A percentile compares a stretch with the other conserved stretches of the same genome.
Conservation (phyloP, 2,329 filamentous ascomycete genomes). For the Alternaria brassicae region DNA sequence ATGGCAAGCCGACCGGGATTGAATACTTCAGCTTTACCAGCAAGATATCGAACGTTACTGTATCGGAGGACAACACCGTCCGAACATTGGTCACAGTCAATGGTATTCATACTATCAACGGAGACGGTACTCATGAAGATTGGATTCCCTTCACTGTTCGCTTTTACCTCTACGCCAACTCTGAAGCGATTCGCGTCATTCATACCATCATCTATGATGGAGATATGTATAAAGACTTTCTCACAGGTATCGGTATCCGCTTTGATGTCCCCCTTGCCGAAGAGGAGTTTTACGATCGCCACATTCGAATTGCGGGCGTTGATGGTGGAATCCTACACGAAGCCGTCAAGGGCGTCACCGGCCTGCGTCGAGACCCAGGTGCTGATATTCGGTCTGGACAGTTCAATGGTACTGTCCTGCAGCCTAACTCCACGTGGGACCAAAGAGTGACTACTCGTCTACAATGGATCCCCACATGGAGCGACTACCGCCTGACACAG, state of each 20-base stretch:
- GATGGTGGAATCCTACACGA: conserved; percentile 65
- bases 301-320: conserved; percentile 63
- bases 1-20: conserved; percentile 47
- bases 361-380: conserved; percentile 64
- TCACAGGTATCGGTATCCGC: conserved; percentile 62
- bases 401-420: conserved; percentile 56
- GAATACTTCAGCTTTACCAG: conserved; percentile 58
- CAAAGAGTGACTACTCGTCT: conserved; percentile 55
- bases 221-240: conserved; percentile 58
- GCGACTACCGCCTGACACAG: conserved; percentile 64
- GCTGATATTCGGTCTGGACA: conserved; percentile 58
- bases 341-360: conserved; percentile 66
- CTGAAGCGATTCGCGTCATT: conserved; percentile 61
- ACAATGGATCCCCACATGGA: conserved; percentile 66
- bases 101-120: conserved; percentile 46
- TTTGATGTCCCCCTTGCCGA: conserved; percentile 63
- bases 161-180: conserved; percentile 66
- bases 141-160: conserved; percentile 65
- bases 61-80: conserved; percentile 53
- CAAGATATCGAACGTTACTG: conserved; percentile 59
- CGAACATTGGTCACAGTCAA: conserved; percentile 59
- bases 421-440: conserved; percentile 55
- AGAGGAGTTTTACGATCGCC: conserved; percentile 65
- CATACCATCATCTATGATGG: conserved; percentile 66
- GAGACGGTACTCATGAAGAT: conserved; percentile 47